phyloP scores from a whole-genome alignment of 192 early-diverging fungal species.

The Coemansia sp. region DNA sequence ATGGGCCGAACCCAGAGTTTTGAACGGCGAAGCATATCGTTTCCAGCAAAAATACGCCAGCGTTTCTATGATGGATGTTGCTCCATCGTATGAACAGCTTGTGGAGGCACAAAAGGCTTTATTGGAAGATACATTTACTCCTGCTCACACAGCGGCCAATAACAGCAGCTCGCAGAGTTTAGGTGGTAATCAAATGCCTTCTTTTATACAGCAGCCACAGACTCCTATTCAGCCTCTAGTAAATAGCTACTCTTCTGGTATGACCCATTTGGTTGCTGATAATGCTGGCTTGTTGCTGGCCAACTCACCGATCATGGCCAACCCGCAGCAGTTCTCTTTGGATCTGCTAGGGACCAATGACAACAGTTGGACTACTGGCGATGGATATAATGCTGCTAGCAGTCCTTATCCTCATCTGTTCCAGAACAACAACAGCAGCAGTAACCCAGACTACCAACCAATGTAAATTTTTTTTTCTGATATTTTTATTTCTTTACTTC shows the following conservation, averaged over 20 bases:
- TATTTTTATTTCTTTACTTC: too few relatives aligned
- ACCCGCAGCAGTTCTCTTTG: background rate
- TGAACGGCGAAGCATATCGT: slow-evolving; percentile 15
- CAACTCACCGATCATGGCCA: background rate
- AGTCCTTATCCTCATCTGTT: too few relatives aligned
- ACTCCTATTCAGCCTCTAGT: background rate
- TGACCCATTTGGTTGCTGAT: background rate
- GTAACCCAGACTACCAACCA: too few relatives aligned
- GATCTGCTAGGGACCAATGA: background rate
- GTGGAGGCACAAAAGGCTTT: background rate
- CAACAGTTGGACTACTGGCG: background rate
- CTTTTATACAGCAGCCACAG: background rate
- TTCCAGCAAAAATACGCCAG: slow-evolving; percentile 25
- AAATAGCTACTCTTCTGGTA: background rate
- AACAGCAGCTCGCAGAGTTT: background rate
- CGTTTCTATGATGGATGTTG: background rate
- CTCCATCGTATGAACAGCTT: slow-evolving; percentile 17
- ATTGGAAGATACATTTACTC: background rate
- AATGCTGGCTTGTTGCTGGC: slow-evolving; percentile 6
- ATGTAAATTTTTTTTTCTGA: too few relatives aligned
- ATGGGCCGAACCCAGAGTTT: slow-evolving; percentile 36
- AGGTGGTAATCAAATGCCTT: background rate
- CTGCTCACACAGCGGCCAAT: background rate
- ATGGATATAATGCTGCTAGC: too few relatives aligned
- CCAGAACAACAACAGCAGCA: too few relatives aligned